Conservation (phyloP, 78 protist species). For the Dictyostelium brefeldianum region DNA sequence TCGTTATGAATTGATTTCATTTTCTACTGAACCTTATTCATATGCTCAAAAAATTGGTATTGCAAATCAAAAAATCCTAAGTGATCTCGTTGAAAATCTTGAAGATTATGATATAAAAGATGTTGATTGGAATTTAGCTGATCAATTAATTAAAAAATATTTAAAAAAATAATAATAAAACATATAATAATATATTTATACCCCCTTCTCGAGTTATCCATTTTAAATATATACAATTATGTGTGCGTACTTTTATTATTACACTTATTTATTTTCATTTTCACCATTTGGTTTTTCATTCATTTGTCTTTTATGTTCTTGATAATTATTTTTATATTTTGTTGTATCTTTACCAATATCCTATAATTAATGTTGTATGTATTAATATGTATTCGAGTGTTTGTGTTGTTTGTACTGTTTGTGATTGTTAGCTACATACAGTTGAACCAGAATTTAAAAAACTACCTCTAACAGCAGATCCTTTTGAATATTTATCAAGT, state of each 20-base stretch:
- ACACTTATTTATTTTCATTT: background rate
- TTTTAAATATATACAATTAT: background rate
- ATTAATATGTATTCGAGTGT: no score
- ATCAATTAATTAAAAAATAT: conserved; percentile 35
- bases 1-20: conserved; percentile 83
- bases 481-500: background rate
- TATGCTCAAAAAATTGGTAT: conserved; percentile 73
- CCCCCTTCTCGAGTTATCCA: no score
- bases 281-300: background rate
- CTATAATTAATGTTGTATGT: no score
- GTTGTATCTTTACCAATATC: conserved; percentile 34
- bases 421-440: conserved; percentile 23
- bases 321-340: conserved; percentile 18
- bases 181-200: background rate
- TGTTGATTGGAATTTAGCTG: conserved; percentile 44
- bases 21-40: conserved; percentile 63
- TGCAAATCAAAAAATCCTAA: conserved; percentile 37
- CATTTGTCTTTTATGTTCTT: conserved; percentile 3
- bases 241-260: background rate
- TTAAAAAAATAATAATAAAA: conserved; percentile 36
- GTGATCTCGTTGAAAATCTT: conserved; percentile 4
- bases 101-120: conserved; percentile 10
- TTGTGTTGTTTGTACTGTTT: no score
- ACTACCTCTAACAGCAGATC: conserved; percentile 61
- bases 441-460: conserved; percentile 68